These are phyloP conservation scores for Aegilops sharonensis DNA, from an alignment of 176 grass and related monocot species.

Conservation along the genomic window DNA sequence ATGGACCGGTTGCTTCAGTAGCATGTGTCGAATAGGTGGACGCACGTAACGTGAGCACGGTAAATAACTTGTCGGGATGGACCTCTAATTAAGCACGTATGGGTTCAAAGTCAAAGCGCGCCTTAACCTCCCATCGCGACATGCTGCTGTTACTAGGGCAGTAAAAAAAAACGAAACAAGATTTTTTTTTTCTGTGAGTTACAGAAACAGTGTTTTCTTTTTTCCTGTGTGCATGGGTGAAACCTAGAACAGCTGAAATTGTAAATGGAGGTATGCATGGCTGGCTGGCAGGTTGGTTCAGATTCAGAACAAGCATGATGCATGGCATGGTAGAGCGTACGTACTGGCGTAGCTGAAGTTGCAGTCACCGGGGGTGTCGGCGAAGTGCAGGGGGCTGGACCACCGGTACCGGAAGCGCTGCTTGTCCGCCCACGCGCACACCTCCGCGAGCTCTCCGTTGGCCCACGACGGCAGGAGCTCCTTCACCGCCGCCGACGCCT, in stretches of 20 bases:
- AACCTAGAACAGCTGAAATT: neutral
- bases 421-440: slow-evolving; percentile 61
- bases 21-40: no score
- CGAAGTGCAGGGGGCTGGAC: slow-evolving; percentile 64
- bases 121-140: neutral
- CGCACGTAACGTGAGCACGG: neutral
- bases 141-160: neutral
- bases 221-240: no score
- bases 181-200: no score
- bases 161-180: no score
- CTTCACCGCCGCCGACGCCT: slow-evolving; percentile 43
- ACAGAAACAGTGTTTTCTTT: no score
- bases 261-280: neutral
- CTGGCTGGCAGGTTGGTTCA: neutral
- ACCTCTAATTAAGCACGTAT: neutral
- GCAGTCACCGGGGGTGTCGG: slow-evolving; percentile 58
- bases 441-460: slow-evolving; percentile 43
- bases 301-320: neutral
- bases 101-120: neutral
- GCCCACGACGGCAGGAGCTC: slow-evolving; percentile 57
- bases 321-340: neutral
- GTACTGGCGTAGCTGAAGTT: slow-evolving; percentile 57
- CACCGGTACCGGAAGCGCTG: slow-evolving; percentile 55
- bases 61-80: neutral
- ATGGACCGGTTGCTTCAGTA: slow-evolving; percentile 20